A percentile compares a stretch with the other conserved stretches of the same genome.
phyloP scores from a whole-genome alignment of 208 protist genomes.

The Naegleria lovaniensis region DNA sequence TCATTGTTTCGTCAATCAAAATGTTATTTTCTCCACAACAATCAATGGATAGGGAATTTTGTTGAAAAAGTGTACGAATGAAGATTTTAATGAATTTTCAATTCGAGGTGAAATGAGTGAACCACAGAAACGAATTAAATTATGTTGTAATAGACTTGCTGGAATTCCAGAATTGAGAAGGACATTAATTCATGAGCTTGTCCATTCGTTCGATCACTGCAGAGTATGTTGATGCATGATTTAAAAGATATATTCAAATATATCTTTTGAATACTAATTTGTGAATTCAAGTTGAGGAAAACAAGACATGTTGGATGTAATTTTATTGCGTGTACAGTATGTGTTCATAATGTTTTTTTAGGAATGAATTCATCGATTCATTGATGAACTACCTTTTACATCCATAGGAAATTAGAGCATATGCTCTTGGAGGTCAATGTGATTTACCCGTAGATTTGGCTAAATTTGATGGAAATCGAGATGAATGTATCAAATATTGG shows the following conservation, averaged over 20 bases:
- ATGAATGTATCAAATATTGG: background rate
- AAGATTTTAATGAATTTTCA: background rate
- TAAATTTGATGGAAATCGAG: background rate
- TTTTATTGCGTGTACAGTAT: background rate
- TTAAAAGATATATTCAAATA: background rate
- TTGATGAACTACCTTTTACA: too few species aligned
- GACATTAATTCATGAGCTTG: background rate
- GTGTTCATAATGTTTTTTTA: background rate
- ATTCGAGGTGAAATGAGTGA: background rate
- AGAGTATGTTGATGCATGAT: background rate
- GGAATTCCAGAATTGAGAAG: background rate
- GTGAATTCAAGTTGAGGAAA: background rate
- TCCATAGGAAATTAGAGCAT: background rate
- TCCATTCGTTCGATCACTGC: background rate
- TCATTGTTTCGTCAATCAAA: background rate
- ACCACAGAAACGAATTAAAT: background rate
- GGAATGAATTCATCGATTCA: too few species aligned
- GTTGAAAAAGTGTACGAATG: background rate
- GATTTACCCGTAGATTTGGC: background rate
- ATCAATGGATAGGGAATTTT: background rate
- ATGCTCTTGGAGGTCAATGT: background rate
- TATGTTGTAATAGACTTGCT: background rate
- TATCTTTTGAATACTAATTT: background rate
- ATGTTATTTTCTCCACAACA: too few species aligned
- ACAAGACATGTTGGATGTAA: background rate